Base-by-base conservation (phyloP, 129 eudicot genomes). In the Flaveria robusta region DNA sequence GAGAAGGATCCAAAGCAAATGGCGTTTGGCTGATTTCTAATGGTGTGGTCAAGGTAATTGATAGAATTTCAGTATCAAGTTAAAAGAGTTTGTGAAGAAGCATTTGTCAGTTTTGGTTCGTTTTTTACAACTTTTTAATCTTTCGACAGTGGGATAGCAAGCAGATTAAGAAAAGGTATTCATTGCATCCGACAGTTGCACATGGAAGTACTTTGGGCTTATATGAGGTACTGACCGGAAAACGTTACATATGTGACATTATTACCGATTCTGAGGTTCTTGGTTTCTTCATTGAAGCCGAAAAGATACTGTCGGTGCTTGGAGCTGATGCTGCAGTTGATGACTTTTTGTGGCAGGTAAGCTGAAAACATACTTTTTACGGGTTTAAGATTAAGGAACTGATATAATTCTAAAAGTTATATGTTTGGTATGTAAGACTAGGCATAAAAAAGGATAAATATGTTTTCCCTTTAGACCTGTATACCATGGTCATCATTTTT, bases 191-290 rank as follows among this genome's bases (percentile, higher is more conserved):
- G 58, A 84, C 93, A 65, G 89, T 91, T 78, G 80, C 90, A 47
- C 93, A 94, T 76, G 98, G 98, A 80, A 88, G 91, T 83, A 88
- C 93, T 45, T 77, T 94, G 85, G 98, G 98, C 43, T 79, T 91
- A 56, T 91, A 91, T 66, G 98, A 94, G 58, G 96, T 94, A 58
- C 76, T 94, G 63, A 79, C 47, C 55, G 97, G 95, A 86, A 94
- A 89, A 88, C 96, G 90, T 49, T 89, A 91, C 81, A 81, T 89
- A 15, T 90, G 97, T 78, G 93, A 94, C 79, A 87, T 94, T 72
- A 49, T 89, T 74, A 83, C 97, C 2, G 97, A 91, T 66, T 94
- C 98, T 51, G 96, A 88, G 52, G 93, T 87, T 9, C 87, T 91
- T 26, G 90, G 97, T 79, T 91, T 94, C 81, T 94, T 86, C 67